Percentiles rank a stretch among this genome's conserved stretches.
Conservation (phyloP, 441 rosid species). For the Aleurites moluccanus region DNA sequence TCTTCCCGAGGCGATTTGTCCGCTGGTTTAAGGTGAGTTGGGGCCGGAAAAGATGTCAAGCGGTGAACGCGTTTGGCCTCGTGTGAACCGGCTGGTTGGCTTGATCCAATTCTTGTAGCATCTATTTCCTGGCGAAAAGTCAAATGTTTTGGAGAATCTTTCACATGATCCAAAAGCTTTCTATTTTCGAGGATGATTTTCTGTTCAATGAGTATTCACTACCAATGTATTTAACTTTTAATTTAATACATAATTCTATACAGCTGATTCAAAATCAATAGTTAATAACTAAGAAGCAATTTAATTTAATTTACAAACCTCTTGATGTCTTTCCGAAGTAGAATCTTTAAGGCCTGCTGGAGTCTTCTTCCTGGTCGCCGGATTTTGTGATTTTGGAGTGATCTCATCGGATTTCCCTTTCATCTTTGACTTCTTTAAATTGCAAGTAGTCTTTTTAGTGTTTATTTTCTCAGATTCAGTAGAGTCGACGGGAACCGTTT, state of each 20-base stretch:
- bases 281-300: too few relatives aligned
- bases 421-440: conserved; percentile 3
- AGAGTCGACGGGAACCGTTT: conserved; percentile 44
- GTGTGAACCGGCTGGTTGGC: conserved; percentile 28
- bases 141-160: conserved; percentile 17
- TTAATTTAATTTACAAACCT: conserved; percentile 3
- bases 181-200: conserved; percentile 17
- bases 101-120: conserved; percentile 16
- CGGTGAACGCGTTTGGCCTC: conserved; percentile 14
- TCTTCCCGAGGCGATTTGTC: not conserved
- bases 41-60: conserved; percentile 21
- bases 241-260: too few relatives aligned
- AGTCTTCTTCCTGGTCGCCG: not conserved
- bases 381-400: not conserved
- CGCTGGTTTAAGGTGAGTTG: not conserved
- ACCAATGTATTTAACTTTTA: not conserved
- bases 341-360: not conserved
- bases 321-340: not conserved
- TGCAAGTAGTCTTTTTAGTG: not conserved
- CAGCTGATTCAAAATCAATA: too few relatives aligned
- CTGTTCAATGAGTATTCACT: conserved; percentile 7
- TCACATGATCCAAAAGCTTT: conserved; percentile 19
- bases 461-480: not conserved
- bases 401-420: not conserved
- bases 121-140: conserved; percentile 31